Evolutionary conservation across 331 rosid species (phyloP).

Genomic region (Prunus yedoensis): DNA sequence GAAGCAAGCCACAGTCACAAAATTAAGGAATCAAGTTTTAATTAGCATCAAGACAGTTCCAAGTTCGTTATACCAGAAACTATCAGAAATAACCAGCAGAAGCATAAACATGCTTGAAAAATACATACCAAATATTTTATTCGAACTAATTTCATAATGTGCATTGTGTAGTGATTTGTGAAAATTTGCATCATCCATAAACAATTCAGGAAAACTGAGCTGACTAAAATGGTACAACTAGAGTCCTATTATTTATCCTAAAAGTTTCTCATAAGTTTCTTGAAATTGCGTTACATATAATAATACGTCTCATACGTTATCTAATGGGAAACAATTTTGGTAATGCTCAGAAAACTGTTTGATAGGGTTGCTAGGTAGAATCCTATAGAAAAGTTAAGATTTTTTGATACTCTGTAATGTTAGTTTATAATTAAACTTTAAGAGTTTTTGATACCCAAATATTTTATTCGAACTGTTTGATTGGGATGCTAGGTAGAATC

Average conservation of each 20-base stretch:
- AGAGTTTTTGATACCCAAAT: too few relatives aligned
- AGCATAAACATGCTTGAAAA: background rate
- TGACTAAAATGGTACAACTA: background rate
- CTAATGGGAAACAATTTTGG: background rate
- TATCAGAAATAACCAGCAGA: background rate
- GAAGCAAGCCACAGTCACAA: background rate
- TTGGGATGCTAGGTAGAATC: too few relatives aligned
- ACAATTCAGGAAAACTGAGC: background rate
- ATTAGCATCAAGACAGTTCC: slow-evolving; percentile 5
- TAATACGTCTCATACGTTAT: background rate
- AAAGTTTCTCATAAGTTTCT: background rate
- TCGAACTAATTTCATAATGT: background rate
- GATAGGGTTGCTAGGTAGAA: too few relatives aligned
- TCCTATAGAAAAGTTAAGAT: too few relatives aligned
- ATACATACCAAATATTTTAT: background rate
- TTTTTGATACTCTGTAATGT: too few relatives aligned
- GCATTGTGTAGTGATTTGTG: background rate
- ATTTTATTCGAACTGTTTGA: too few relatives aligned
- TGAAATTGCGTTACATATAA: background rate
- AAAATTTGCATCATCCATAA: background rate
- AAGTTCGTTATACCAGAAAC: background rate
- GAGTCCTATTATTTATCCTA: background rate
- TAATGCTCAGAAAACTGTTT: too few relatives aligned
- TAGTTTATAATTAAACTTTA: too few relatives aligned
- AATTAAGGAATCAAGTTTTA: background rate